Evolutionary conservation across 2,329 filamentous ascomycete genomes (phyloP).

Genomic region (Fusarium bactridioides): DNA sequence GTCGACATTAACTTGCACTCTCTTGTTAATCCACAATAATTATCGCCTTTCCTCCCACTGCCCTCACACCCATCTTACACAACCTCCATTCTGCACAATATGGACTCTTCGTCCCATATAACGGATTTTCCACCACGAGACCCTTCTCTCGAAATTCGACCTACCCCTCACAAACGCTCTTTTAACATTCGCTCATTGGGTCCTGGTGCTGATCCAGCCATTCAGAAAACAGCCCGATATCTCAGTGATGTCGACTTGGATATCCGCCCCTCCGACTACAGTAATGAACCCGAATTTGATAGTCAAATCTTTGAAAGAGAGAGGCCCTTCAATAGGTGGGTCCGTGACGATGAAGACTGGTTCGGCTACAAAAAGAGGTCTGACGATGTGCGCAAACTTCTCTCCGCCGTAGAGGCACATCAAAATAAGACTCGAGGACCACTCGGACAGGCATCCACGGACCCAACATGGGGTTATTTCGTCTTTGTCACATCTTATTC

Average conservation of each 20-base stretch:
- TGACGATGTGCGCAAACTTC: conserved; percentile 19
- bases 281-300: neutral
- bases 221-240: neutral
- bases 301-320: conserved; percentile 20
- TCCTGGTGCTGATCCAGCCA: conserved; percentile 8
- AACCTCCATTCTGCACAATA: neutral
- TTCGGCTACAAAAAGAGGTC: neutral
- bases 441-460: neutral
- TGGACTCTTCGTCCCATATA: neutral
- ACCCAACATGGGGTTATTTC: conserved; percentile 28
- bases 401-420: conserved; percentile 1
- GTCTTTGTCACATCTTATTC: conserved; percentile 25
- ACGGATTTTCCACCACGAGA: neutral
- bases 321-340: neutral
- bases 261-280: conserved; percentile 12
- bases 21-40: neutral
- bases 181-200: conserved; percentile 10
- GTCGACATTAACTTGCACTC: too few relatives aligned
- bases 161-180: conserved; percentile 4
- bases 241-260: conserved; percentile 17
- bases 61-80: too few relatives aligned
- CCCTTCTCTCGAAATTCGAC: conserved; percentile 1
- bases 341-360: conserved; percentile 14
- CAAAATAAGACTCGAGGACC: neutral
- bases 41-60: neutral